These are phyloP conservation scores for Spergularia marina DNA, from an alignment of 148 eudicot species.

Conservation along the genomic window DNA sequence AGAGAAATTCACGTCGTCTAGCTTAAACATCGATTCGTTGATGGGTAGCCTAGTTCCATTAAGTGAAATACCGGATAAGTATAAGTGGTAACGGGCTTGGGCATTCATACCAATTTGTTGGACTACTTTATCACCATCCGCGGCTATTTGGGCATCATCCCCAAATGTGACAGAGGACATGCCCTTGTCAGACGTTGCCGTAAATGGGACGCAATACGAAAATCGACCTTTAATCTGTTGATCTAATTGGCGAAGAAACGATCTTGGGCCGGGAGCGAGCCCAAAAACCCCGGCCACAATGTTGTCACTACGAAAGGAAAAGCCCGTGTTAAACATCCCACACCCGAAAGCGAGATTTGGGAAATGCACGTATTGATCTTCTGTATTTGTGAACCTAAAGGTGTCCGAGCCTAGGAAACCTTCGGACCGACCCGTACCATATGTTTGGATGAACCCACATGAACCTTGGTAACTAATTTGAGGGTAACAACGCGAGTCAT, in stretches of 20 bases:
- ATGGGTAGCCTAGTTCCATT: background rate
- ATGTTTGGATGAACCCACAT: background rate
- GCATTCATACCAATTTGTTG: background rate
- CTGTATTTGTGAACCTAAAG: background rate
- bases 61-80: background rate
- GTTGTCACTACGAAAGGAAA: background rate
- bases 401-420: constrained; percentile 18
- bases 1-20: background rate
- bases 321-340: background rate
- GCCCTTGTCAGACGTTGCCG: too few relatives aligned
- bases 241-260: constrained; percentile 15
- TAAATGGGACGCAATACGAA: constrained; percentile 3
- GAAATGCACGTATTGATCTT: background rate
- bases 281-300: constrained; percentile 18
- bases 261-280: constrained; percentile 13
- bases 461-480: background rate
- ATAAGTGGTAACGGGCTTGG: background rate
- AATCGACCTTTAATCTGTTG: constrained; percentile 11
- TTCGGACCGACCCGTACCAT: background rate
- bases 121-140: background rate
- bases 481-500: constrained; percentile 14
- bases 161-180: background rate
- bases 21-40: background rate
- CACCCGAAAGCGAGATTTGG: constrained; percentile 20
- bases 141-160: background rate